These are phyloP conservation scores for Fragaria vesca DNA, from an alignment of 306 rosid species.

Conservation along the genomic window DNA sequence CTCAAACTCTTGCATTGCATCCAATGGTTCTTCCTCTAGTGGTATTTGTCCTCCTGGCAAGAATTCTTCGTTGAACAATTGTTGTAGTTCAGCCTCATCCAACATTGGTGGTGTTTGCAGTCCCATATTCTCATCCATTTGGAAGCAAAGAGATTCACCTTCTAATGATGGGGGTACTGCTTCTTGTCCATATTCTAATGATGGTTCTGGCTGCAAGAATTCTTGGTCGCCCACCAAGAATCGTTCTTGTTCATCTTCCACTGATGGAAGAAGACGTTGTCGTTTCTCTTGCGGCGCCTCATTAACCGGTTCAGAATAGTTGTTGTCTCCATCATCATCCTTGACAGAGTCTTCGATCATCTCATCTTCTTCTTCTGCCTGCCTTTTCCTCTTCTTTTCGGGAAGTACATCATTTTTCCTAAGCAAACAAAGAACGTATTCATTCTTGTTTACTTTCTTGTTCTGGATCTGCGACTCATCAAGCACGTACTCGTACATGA, in stretches of 20 bases:
- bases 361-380: not conserved
- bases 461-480: not conserved
- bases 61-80: not conserved
- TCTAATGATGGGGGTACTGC: not conserved
- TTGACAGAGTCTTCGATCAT: not conserved
- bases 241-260: not conserved
- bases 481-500: not conserved
- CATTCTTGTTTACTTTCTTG: not conserved
- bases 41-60: not conserved
- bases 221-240: not conserved
- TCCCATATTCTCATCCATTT: not conserved
- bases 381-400: not conserved
- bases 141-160: not conserved
- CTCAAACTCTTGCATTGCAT: too few relatives aligned
- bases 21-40: not conserved
- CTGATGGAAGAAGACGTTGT: not conserved
- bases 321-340: not conserved
- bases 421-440: not conserved
- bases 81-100: not conserved
- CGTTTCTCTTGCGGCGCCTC: not conserved
- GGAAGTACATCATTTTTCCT: not conserved
- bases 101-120: not conserved
- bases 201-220: not conserved
- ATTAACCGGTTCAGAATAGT: too few relatives aligned
- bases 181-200: not conserved